Evolutionary conservation across 345 rosid genomes (phyloP).

Genomic region (Sisymbrium altissimum): DNA sequence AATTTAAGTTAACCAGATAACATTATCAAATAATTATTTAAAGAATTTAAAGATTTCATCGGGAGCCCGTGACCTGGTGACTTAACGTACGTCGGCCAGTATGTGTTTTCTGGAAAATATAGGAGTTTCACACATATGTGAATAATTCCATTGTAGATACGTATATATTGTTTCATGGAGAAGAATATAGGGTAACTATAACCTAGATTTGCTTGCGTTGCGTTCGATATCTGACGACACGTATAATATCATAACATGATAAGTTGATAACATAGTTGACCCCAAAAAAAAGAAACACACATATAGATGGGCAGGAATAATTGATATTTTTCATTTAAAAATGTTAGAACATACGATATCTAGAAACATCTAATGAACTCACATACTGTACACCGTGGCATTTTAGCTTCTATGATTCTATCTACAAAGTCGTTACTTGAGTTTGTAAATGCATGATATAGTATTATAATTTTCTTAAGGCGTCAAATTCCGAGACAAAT

Average conservation of each 20-base stretch:
- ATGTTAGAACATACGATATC: not conserved
- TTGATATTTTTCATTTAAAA: not conserved
- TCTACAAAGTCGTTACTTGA: slow-evolving; percentile 11
- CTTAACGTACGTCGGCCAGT: no score
- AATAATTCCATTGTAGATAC: not conserved
- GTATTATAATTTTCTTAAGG: not conserved
- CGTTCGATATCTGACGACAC: no score
- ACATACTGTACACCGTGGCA: slow-evolving; percentile 1
- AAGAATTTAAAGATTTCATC: no score
- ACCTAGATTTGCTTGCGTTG: no score
- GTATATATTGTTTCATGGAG: no score
- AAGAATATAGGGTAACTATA: no score
- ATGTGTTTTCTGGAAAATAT: no score
- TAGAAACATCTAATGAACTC: slow-evolving; percentile 14
- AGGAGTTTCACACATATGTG: not conserved
- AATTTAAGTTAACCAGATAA: no score
- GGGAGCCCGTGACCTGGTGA: no score
- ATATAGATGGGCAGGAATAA: not conserved
- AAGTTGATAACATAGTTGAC: not conserved
- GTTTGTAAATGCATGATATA: not conserved
- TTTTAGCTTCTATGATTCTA: slow-evolving; percentile 10
- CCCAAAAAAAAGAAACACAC: not conserved
- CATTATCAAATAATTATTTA: no score
- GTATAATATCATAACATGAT: no score
- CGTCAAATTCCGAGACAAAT: slow-evolving; percentile 16